Evolutionary conservation across 2,329 filamentous ascomycete species (phyloP).

Genomic region (Amauroascus niger): DNA sequence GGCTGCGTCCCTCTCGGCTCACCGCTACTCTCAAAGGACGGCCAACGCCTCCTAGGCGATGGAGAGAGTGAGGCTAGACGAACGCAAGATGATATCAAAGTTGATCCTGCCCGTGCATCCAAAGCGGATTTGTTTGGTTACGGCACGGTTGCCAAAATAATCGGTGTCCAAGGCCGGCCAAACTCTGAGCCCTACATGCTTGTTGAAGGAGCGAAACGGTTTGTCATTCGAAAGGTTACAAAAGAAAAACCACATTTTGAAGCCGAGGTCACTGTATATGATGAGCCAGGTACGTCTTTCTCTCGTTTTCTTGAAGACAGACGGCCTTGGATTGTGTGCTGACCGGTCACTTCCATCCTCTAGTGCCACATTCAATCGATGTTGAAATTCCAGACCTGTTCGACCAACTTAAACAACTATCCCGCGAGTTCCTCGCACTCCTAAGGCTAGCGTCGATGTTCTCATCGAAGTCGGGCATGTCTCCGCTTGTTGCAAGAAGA

Average conservation of each 20-base stretch:
- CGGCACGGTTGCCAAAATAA: slow-evolving; percentile 71
- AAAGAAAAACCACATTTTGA: slow-evolving; percentile 81
- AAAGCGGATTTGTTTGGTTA: slow-evolving; percentile 70
- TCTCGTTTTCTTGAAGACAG: neutral
- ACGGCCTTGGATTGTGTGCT: neutral
- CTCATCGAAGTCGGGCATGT: slow-evolving; percentile 58
- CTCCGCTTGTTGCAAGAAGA: slow-evolving; percentile 73
- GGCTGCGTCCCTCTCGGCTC: slow-evolving; percentile 81
- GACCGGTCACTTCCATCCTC: neutral
- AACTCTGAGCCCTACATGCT: slow-evolving; percentile 70
- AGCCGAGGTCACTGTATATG: slow-evolving; percentile 61
- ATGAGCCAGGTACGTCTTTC: slow-evolving; percentile 51
- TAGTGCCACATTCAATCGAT: slow-evolving; percentile 44
- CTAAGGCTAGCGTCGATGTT: slow-evolving; percentile 78
- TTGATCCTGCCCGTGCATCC: slow-evolving; percentile 51
- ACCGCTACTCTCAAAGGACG: slow-evolving; percentile 61
- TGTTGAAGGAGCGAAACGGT: slow-evolving; percentile 73
- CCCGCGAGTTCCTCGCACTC: slow-evolving; percentile 74
- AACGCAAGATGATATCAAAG: slow-evolving; percentile 37
- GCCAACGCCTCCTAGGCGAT: slow-evolving; percentile 63
- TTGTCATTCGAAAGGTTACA: slow-evolving; percentile 62
- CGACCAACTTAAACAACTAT: slow-evolving; percentile 68
- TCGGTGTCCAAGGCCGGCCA: slow-evolving; percentile 64
- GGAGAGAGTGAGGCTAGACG: slow-evolving; percentile 44
- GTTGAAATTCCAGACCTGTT: slow-evolving; percentile 62